A percentile compares a stretch with the other conserved stretches of the same genome.
Evolutionary conservation across 495 filamentous ascomycete genomes (phyloP).

Genomic region (Tuber brumale): DNA sequence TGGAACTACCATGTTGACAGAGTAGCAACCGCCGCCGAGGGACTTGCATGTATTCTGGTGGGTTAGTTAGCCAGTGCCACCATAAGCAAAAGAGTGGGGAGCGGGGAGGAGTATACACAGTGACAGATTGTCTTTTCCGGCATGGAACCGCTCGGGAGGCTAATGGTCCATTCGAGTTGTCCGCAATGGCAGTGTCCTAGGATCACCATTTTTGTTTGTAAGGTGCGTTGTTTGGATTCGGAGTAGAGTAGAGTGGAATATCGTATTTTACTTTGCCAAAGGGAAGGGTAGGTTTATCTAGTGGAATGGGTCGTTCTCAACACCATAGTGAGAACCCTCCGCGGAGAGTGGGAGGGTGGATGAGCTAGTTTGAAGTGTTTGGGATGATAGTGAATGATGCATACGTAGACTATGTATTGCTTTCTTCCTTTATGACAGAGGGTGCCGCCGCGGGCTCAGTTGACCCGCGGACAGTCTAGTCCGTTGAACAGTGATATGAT

Average conservation of each 20-base stretch:
- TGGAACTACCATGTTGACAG: slow-evolving; percentile 31
- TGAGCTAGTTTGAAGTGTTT: not conserved
- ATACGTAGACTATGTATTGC: not conserved
- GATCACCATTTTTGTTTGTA: slow-evolving; percentile 14
- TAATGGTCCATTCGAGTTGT: slow-evolving; percentile 28
- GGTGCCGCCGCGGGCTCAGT: not conserved
- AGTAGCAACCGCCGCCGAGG: slow-evolving; percentile 33
- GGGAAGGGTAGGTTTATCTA: slow-evolving; percentile 4
- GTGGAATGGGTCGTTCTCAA: not conserved
- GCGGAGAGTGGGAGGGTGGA: not conserved
- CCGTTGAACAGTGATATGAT: not conserved
- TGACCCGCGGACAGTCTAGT: not conserved
- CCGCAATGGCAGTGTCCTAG: slow-evolving; percentile 31
- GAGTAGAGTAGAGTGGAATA: not conserved
- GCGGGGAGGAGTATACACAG: slow-evolving; percentile 13
- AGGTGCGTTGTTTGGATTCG: not conserved
- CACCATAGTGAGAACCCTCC: not conserved
- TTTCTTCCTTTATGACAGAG: not conserved
- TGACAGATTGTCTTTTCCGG: slow-evolving; percentile 28
- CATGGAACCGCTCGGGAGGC: slow-evolving; percentile 9
- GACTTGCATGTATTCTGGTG: slow-evolving; percentile 19
- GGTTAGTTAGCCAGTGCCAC: not conserved
- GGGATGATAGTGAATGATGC: not conserved
- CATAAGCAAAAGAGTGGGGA: not conserved
- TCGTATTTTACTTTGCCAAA: not conserved